These are phyloP conservation scores for Maudiozyma saulgeensis DNA, from an alignment of 805 yeast species.

Conservation along the genomic window DNA sequence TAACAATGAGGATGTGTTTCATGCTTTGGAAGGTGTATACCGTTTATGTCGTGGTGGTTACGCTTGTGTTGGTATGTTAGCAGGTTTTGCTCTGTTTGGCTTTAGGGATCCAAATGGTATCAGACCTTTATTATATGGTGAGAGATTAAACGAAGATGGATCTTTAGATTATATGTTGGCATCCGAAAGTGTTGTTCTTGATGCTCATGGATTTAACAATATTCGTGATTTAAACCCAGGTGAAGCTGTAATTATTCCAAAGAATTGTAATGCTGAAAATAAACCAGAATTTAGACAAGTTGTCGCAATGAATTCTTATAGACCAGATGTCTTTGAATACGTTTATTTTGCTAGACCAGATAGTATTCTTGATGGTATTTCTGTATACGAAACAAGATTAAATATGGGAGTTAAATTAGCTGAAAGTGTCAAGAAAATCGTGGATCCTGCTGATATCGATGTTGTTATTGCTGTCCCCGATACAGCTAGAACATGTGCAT, in stretches of 20 bases:
- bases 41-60: constrained; percentile 87
- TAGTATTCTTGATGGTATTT: constrained; percentile 90
- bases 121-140: constrained; percentile 83
- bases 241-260: constrained; percentile 90
- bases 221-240: constrained; percentile 87
- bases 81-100: constrained; percentile 92
- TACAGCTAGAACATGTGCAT: constrained; percentile 91
- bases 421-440: constrained; percentile 46
- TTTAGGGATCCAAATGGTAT: constrained; percentile 97
- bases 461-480: constrained; percentile 98
- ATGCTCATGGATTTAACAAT: constrained; percentile 76
- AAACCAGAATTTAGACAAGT: constrained; percentile 79
- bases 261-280: constrained; percentile 40
- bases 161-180: constrained; percentile 85
- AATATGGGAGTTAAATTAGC: constrained; percentile 93
- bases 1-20: constrained; percentile 78
- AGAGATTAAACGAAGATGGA: constrained; percentile 62
- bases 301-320: constrained; percentile 63
- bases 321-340: constrained; percentile 95
- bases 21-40: constrained; percentile 77
- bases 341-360: constrained; percentile 98
- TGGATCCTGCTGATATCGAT: constrained; percentile 54
- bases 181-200: constrained; percentile 87
- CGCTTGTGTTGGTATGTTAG: constrained; percentile 89
- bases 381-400: constrained; percentile 85